phyloP scores from a whole-genome alignment of 306 rosid species.

The Astragalus membranaceus region DNA sequence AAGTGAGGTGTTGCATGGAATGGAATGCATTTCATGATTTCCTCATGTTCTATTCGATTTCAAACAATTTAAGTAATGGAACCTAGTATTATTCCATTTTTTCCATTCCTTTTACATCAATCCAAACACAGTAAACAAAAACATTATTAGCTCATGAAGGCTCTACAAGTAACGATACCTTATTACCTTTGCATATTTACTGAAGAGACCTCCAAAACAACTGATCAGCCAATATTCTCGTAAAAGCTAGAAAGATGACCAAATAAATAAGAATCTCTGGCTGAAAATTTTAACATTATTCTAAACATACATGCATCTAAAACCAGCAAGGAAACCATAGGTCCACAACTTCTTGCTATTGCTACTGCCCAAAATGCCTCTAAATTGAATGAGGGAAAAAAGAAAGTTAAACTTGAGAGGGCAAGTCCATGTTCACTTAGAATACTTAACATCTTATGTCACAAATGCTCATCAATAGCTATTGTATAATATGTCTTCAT shows the following conservation, averaged over 20 bases:
- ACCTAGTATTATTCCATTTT: too few species aligned
- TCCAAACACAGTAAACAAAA: too few species aligned
- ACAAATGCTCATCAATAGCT: not conserved
- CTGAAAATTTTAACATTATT: not conserved
- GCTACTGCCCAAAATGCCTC: not conserved
- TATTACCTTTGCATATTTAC: not conserved
- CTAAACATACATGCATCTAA: not conserved
- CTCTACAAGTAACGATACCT: not conserved
- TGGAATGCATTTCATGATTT: too few species aligned
- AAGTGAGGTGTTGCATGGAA: too few species aligned
- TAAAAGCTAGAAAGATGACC: not conserved
- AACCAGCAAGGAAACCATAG: not conserved
- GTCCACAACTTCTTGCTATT: not conserved
- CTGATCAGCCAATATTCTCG: not conserved
- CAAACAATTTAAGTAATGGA: too few species aligned
- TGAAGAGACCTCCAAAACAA: not conserved
- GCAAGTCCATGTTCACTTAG: not conserved
- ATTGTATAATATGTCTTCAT: not conserved
- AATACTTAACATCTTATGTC: too few species aligned
- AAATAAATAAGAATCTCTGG: not conserved
- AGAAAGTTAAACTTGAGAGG: not conserved
- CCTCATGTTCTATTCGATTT: too few species aligned
- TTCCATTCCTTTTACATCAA: too few species aligned
- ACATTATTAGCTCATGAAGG: not conserved
- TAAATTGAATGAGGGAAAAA: not conserved